Evolutionary conservation across 2,329 filamentous ascomycete genomes (phyloP).

Genomic region (Parafenestella ontariensis): DNA sequence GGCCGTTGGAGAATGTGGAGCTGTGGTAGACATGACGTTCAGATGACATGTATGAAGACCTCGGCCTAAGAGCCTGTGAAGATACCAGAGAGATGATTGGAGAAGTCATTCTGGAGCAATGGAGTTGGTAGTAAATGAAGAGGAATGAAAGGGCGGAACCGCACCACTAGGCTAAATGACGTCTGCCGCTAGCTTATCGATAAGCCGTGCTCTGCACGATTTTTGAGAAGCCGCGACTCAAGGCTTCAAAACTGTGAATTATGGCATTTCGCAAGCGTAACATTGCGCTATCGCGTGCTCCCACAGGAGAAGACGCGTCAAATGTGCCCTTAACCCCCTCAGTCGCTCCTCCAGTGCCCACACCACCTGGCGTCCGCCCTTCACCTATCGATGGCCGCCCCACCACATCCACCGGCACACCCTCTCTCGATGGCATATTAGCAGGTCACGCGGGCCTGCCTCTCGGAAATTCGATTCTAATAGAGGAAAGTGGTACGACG

Average conservation of each 20-base stretch:
- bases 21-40: neutral
- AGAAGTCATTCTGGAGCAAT: neutral
- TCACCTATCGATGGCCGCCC: constrained; percentile 87
- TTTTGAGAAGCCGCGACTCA: constrained; percentile 13
- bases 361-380: constrained; percentile 68
- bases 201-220: constrained; percentile 3
- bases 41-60: neutral
- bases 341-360: constrained; percentile 19
- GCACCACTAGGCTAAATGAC: neutral
- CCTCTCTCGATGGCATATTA: constrained; percentile 82
- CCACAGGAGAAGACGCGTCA: constrained; percentile 24
- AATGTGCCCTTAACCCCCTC: constrained; percentile 13
- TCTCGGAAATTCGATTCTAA: constrained; percentile 78
- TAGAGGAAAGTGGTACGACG: constrained; percentile 91
- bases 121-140: neutral
- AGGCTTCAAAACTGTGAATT: neutral
- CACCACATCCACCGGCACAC: constrained; percentile 90
- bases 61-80: neutral
- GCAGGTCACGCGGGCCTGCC: constrained; percentile 86
- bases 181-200: constrained; percentile 1
- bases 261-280: constrained; percentile 76
- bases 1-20: neutral
- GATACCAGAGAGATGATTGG: too few species aligned
- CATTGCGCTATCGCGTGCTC: constrained; percentile 59
- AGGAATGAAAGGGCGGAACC: neutral